Evolutionary conservation across 768 basidiomycete species (phyloP).

Genomic region (Auricularia auricula-judae): DNA sequence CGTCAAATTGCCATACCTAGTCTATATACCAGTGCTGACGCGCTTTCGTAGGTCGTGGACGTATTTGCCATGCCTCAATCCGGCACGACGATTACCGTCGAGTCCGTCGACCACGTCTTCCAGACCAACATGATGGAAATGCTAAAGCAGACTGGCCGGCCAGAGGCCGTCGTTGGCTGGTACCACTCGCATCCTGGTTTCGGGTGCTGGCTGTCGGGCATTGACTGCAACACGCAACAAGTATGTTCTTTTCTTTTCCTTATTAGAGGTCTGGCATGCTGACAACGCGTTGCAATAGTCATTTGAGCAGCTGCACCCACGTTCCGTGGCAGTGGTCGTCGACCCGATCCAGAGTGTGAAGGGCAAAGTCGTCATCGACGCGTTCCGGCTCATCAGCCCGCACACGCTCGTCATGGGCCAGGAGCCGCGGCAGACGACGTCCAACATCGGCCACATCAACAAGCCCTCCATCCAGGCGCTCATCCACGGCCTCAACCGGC

Average conservation of each 20-base stretch:
- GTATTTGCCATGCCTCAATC: slow-evolving; percentile 95
- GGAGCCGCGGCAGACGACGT: slow-evolving; percentile 94
- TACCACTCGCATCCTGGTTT: slow-evolving; percentile 99
- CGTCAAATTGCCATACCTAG: slow-evolving; percentile 13
- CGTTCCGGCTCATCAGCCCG: slow-evolving; percentile 89
- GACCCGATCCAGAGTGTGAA: slow-evolving; percentile 99
- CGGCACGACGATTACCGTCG: slow-evolving; percentile 96
- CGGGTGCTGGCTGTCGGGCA: slow-evolving; percentile 98
- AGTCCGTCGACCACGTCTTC: slow-evolving; percentile 93
- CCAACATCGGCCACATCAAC: slow-evolving; percentile 97
- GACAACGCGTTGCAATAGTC: slow-evolving; percentile 40
- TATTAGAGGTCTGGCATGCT: background rate
- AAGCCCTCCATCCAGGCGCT: slow-evolving; percentile 99
- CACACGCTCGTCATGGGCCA: slow-evolving; percentile 81
- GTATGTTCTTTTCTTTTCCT: slow-evolving; percentile 34
- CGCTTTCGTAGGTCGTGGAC: slow-evolving; percentile 55
- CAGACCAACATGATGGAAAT: slow-evolving; percentile 98
- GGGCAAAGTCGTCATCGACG: slow-evolving; percentile 97
- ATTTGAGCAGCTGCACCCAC: slow-evolving; percentile 86
- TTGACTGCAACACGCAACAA: slow-evolving; percentile 94
- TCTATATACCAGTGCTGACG: slow-evolving; percentile 22
- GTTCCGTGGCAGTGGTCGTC: slow-evolving; percentile 72
- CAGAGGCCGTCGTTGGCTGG: slow-evolving; percentile 87
- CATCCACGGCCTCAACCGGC: slow-evolving; percentile 87
- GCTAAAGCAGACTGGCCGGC: slow-evolving; percentile 98